Base-by-base conservation (phyloP, 1,139 yeast species). In the Hyphopichia wangnamkhiaoensis region DNA sequence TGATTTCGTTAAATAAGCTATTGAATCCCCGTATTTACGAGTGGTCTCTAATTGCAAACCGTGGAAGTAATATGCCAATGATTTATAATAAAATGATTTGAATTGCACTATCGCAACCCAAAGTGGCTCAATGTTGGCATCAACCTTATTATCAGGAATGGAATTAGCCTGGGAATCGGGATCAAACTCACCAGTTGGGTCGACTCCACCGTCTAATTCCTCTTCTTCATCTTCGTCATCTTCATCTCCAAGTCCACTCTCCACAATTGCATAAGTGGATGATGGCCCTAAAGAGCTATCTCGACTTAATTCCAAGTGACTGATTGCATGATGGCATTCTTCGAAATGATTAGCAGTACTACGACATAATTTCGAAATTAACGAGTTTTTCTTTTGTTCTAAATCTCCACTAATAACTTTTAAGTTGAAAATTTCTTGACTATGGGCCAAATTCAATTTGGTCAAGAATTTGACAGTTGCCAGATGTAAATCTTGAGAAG, bases 401-500 rank as follows among this genome's bases (percentile, higher is more conserved):
- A 66, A 50, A 46, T 72, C 77, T 6, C 68, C 71, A 35, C 72
- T 73, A 31, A 89, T 62, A 21, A 83, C 76, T 48, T 80, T 84
- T 53, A 84, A 63, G 4, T 84, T 65, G 56, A 91, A 90, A 9
- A 86, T 75, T 51, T 93, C 97, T 57, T 90, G 97, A 2, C 94
- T 87, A 58, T 93, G 96, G 0, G 95, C 94, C 42, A 89, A 68
- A 79, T 83, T 79, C 43, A 91, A 60, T 47, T 75, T 76, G 13
- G 74, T 61, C 40, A 91, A 71, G 35, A 88, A 84, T 37, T 73
- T 74, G 15, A 88, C 80, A 1, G 90, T 82, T 24, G 83, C 79
- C 37, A 84, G 86, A 41, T 78, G 72, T 42, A 91, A 65, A 58
- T 93, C 98, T 3, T 76, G 71, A 5, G 93, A 81, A 0, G 98